A percentile compares a stretch with the other conserved stretches of the same genome.
Conservation (phyloP, 805 yeast species). For the Teunomyces atbi region DNA sequence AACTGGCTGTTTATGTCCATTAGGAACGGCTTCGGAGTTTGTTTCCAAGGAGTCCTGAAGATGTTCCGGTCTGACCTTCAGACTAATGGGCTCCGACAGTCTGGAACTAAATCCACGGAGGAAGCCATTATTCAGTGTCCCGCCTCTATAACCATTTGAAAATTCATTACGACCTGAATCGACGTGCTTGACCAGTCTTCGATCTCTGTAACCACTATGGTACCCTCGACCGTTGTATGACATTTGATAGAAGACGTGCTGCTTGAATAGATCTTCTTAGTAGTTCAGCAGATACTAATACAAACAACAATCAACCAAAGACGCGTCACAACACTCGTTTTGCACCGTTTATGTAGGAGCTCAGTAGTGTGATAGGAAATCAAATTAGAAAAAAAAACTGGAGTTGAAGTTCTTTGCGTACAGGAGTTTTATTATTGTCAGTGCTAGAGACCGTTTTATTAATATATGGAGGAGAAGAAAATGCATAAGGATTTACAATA, state of each 20-base stretch:
- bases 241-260: not conserved
- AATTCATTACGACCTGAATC: constrained; percentile 1
- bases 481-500: constrained; percentile 1
- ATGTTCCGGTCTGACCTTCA: not conserved
- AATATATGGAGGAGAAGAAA: not conserved
- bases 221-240: constrained; percentile 3
- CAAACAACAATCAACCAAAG: not conserved
- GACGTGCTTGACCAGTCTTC: constrained; percentile 2
- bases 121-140: not conserved
- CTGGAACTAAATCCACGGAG: not conserved
- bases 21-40: not conserved
- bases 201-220: constrained; percentile 1
- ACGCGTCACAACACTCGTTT: constrained; percentile 1
- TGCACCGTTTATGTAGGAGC: not conserved
- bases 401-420: not conserved
- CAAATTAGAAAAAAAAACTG: not conserved
- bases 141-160: not conserved
- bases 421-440: not conserved
- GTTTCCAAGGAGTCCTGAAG: not conserved
- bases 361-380: not conserved
- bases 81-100: not conserved
- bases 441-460: not conserved
- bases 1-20: not conserved
- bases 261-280: not conserved
- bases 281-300: not conserved